Evolutionary conservation across 2,329 filamentous ascomycete genomes (phyloP).

Genomic region (Stylonectria norvegica): DNA sequence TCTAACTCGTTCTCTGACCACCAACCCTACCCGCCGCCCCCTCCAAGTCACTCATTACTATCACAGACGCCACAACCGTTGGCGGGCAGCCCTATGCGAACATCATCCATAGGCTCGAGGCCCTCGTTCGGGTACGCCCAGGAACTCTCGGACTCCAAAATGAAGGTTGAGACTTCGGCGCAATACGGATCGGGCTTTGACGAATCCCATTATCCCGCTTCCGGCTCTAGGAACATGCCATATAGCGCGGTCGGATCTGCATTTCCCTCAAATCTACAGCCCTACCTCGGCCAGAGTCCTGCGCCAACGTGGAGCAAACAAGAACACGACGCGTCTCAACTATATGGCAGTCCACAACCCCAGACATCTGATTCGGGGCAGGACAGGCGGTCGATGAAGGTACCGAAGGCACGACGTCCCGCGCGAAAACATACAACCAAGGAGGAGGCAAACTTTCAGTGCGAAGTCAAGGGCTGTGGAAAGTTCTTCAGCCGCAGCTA

Average conservation of each 20-base stretch:
- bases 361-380: slow-evolving; percentile 19
- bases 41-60: slow-evolving; percentile 20
- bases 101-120: slow-evolving; percentile 15
- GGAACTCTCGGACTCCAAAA: slow-evolving; percentile 16
- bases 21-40: slow-evolving; percentile 44
- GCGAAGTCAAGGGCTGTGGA: slow-evolving; percentile 65
- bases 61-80: slow-evolving; percentile 20
- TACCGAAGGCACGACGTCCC: slow-evolving; percentile 31
- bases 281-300: slow-evolving; percentile 13
- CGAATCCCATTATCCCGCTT: slow-evolving; percentile 17
- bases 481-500: slow-evolving; percentile 79
- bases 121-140: slow-evolving; percentile 24
- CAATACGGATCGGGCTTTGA: slow-evolving; percentile 21
- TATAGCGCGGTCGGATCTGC: slow-evolving; percentile 21
- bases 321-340: slow-evolving; percentile 23
- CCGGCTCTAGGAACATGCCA: slow-evolving; percentile 14
- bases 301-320: slow-evolving; percentile 22
- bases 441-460: slow-evolving; percentile 69
- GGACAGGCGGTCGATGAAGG: slow-evolving; percentile 22
- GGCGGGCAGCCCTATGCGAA: slow-evolving; percentile 14
- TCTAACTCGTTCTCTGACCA: slow-evolving; percentile 41
- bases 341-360: slow-evolving; percentile 18
- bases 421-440: slow-evolving; percentile 57
- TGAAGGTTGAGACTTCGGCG: slow-evolving; percentile 19
- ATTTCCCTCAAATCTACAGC: slow-evolving; percentile 17